Conservation (phyloP, 2,329 filamentous ascomycete species). For the Phialocephala subalpina region DNA sequence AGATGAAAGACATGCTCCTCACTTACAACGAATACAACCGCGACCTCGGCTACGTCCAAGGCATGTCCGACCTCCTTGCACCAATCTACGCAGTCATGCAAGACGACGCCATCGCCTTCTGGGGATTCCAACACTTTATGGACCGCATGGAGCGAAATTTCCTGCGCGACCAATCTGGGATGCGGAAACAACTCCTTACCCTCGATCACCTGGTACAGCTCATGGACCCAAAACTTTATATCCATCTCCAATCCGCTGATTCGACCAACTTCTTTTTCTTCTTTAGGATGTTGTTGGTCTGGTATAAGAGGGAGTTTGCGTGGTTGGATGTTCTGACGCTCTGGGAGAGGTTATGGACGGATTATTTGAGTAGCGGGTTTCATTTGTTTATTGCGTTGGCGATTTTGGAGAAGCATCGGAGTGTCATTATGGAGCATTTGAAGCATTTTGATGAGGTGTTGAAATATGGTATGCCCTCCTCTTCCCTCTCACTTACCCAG, state of each 20-base stretch:
- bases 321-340: constrained; percentile 87
- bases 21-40: constrained; percentile 99
- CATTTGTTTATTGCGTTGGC: constrained; percentile 94
- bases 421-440: constrained; percentile 94
- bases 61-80: constrained; percentile 96
- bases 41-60: constrained; percentile 95
- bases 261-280: constrained; percentile 99
- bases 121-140: constrained; percentile 97
- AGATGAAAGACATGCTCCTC: constrained; percentile 98
- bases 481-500: constrained; percentile 11
- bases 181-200: constrained; percentile 89
- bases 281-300: constrained; percentile 98
- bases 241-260: constrained; percentile 87
- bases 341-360: constrained; percentile 96
- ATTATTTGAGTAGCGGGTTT: constrained; percentile 87
- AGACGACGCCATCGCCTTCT: constrained; percentile 96
- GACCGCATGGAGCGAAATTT: constrained; percentile 98
- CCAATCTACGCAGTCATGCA: constrained; percentile 98
- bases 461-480: constrained; percentile 78
- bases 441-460: constrained; percentile 96
- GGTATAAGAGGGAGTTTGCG: constrained; percentile 97
- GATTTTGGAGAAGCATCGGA: constrained; percentile 94
- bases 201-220: constrained; percentile 96
- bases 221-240: constrained; percentile 93
- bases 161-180: constrained; percentile 92